Conservation (phyloP, 2,329 filamentous ascomycete species). For the Intubia oerlemansii region DNA sequence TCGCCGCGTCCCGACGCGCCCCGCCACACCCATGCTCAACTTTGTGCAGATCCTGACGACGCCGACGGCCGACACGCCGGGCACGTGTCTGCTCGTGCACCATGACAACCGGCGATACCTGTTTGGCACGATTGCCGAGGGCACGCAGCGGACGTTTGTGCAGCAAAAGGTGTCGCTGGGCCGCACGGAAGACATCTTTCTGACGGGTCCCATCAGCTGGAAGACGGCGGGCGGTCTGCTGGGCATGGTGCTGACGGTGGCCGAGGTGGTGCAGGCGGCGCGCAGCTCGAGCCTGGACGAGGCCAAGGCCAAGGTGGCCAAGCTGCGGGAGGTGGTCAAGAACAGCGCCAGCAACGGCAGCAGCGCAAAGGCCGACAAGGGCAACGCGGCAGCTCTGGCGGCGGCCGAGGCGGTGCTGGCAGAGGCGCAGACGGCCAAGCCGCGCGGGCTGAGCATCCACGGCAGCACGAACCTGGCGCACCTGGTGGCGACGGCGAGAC, state of each 20-base stretch:
- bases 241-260: slow-evolving; percentile 67
- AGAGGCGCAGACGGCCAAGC: slow-evolving; percentile 1
- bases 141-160: slow-evolving; percentile 56
- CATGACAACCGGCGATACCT: slow-evolving; percentile 69
- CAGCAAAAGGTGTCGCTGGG: slow-evolving; percentile 44
- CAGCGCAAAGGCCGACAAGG: slow-evolving; percentile 1
- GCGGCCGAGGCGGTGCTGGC: not conserved
- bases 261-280: slow-evolving; percentile 37
- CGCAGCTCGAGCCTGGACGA: slow-evolving; percentile 18
- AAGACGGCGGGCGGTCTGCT: slow-evolving; percentile 58
- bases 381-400: not conserved
- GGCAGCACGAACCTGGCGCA: slow-evolving; percentile 66
- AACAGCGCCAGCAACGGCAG: not conserved
- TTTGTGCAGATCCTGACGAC: slow-evolving; percentile 56
- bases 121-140: slow-evolving; percentile 66
- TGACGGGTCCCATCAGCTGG: slow-evolving; percentile 64
- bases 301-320: slow-evolving; percentile 5
- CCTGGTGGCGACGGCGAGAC: slow-evolving; percentile 57
- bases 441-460: slow-evolving; percentile 39
- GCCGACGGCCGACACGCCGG: slow-evolving; percentile 73
- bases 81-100: slow-evolving; percentile 55
- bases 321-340: not conserved
- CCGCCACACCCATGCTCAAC: slow-evolving; percentile 37
- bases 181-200: slow-evolving; percentile 56
- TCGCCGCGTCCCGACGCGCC: not conserved